A percentile compares a stretch with the other conserved stretches of the same genome.
Evolutionary conservation across 768 basidiomycete species (phyloP).

Genomic region (Daedaleopsis nitida): DNA sequence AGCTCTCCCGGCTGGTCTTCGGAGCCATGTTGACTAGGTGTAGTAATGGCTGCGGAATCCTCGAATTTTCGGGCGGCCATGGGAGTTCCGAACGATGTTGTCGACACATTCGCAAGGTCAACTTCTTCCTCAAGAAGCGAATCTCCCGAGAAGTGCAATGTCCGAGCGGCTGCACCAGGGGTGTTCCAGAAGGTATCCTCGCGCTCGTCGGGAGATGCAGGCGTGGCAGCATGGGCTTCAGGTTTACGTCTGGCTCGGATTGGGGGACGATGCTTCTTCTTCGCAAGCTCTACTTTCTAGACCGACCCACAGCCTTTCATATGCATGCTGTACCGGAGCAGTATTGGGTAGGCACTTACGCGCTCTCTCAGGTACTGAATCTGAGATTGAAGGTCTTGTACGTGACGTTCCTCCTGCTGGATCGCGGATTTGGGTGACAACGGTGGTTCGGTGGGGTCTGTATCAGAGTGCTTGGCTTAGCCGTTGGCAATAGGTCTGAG

Average conservation of each 20-base stretch:
- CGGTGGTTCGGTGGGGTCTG: conserved; percentile 26
- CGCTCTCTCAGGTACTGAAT: conserved; percentile 43
- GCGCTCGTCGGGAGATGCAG: conserved; percentile 31
- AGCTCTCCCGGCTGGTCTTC: neutral
- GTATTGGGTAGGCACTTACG: conserved; percentile 26
- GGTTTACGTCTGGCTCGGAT: conserved; percentile 12
- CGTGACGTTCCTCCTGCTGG: conserved; percentile 43
- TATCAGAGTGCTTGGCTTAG: conserved; percentile 25
- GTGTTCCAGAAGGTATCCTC: conserved; percentile 70
- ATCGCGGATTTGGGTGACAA: conserved; percentile 32
- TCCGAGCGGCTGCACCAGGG: conserved; percentile 54
- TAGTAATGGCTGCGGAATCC: too few species aligned
- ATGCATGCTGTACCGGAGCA: neutral
- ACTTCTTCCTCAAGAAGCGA: conserved; percentile 63
- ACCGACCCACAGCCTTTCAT: neutral
- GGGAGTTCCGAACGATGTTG: conserved; percentile 45
- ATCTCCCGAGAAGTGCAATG: conserved; percentile 64
- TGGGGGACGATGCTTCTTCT: conserved; percentile 20
- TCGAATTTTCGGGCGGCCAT: conserved; percentile 20
- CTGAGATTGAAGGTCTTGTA: conserved; percentile 44
- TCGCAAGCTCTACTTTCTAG: conserved; percentile 33
- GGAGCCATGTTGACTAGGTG: neutral
- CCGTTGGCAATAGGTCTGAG: conserved; percentile 15
- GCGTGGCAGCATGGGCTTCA: conserved; percentile 25
- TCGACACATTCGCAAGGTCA: conserved; percentile 47